Percentiles rank a stretch among this genome's conserved stretches.
Evolutionary conservation across 2,329 filamentous ascomycete genomes (phyloP).

Genomic region (Fusarium sp.): DNA sequence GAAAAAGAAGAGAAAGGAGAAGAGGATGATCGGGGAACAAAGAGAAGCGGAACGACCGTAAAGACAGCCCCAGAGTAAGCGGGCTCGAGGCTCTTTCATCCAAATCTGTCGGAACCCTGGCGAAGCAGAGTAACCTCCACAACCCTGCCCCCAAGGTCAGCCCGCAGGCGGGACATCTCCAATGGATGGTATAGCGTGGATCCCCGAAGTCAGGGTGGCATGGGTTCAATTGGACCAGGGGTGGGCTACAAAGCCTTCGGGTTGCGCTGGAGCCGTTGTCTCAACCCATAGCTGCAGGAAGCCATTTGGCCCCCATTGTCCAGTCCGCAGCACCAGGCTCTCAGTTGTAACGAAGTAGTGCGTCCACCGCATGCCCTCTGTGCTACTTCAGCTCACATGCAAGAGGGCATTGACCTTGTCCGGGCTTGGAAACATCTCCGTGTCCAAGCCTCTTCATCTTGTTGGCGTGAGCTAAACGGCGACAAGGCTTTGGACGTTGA

Average conservation of each 20-base stretch:
- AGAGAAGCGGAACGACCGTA: slow-evolving; percentile 1
- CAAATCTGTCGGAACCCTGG: slow-evolving; percentile 3
- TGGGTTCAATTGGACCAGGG: slow-evolving; percentile 26
- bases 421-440: not conserved
- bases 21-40: not conserved
- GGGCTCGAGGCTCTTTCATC: slow-evolving; percentile 23
- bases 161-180: slow-evolving; percentile 12
- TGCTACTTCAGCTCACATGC: not conserved
- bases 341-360: not conserved
- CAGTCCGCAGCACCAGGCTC: not conserved
- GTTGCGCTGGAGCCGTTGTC: slow-evolving; percentile 6
- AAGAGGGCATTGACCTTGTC: not conserved
- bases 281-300: not conserved
- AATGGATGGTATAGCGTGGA: slow-evolving; percentile 20
- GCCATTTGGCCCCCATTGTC: not conserved
- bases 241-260: slow-evolving; percentile 6
- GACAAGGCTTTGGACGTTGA: not conserved
- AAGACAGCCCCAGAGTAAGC: slow-evolving; percentile 2
- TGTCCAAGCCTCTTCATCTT: not conserved
- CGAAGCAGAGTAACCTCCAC: not conserved
- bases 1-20: not conserved
- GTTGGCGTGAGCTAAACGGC: not conserved
- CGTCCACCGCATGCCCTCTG: not conserved
- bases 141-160: not conserved
- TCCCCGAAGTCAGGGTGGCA: slow-evolving; percentile 9